Evolutionary conservation across 2,329 filamentous ascomycete genomes (phyloP), one percentile per base, ranked within the genome.

Genomic region (Beauveria pseudobassiana): DNA sequence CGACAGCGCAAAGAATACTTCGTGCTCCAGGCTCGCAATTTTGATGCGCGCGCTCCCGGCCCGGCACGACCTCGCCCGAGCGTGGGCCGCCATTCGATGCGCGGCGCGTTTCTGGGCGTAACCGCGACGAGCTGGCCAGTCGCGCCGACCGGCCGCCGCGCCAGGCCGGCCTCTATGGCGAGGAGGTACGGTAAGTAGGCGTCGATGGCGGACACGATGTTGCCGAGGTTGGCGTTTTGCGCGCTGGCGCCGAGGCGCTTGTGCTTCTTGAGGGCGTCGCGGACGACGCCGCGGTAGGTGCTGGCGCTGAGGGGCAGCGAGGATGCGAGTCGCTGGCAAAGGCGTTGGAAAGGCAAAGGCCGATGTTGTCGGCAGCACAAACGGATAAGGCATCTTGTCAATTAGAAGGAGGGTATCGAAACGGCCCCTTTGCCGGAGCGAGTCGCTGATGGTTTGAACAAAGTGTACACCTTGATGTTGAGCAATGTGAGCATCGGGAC

Each of bases 281-380:
- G 87, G 57, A 97, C 82, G 20, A 96, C 85, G 67, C 90, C 89
- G 63, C 95, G 90, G 70, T 91, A 86, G 9, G 90, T 93, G 66
- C 92, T 93, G 24, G 91, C 88, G 60, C 85, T 84, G 68, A 93
- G 84, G 26, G 92, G 91, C 48, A 99, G 82, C 0, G 93, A 96
- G 3, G 93, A 74, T 98, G 93, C 3, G 91, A 91, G 65, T 87
- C 84, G 69, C 89, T 93, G 68, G 78, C 83, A 74, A 96, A 88
- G 74, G 81, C 89, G 43, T 87, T 81, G 24, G 90, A 88, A 96
- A 93, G 58, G 90, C 87, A 71, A 96, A 88, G 59, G 88, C 85
- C 40, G 92, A 96, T 5, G 93, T 97, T 1, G 93, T 98, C 2
- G 95, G 93, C 38, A 98, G 85, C 12, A 84, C 78, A 70, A 96